Evolutionary conservation across 2,329 filamentous ascomycete species (phyloP).

Genomic region (Cytospora piceae): DNA sequence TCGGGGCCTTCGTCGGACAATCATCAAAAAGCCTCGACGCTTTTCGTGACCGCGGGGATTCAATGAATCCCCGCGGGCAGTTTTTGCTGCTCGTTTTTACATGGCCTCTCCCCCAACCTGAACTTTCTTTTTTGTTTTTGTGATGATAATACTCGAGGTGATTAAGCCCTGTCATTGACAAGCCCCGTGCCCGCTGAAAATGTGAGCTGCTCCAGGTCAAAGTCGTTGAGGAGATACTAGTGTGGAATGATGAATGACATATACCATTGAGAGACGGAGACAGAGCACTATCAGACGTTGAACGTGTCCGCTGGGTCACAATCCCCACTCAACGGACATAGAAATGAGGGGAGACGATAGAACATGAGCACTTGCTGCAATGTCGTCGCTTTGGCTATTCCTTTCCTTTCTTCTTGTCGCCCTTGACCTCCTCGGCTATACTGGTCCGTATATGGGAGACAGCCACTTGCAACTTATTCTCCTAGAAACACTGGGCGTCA

Average conservation of each 20-base stretch:
- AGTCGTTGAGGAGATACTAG: too few species aligned
- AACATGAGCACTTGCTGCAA: neutral
- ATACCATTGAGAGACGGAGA: neutral
- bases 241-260: neutral
- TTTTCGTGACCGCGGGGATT: neutral
- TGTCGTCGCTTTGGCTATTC: neutral
- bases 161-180: neutral
- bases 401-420: neutral
- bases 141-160: neutral
- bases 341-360: neutral
- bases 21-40: neutral
- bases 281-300: neutral
- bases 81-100: neutral
- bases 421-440: neutral
- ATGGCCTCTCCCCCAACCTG: neutral
- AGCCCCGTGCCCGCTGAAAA: too few species aligned
- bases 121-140: neutral
- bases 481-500: neutral
- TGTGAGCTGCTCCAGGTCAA: too few species aligned
- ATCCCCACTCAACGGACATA: neutral
- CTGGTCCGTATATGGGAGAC: neutral
- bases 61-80: neutral
- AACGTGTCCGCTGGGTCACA: neutral
- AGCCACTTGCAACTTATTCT: neutral
- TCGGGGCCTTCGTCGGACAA: neutral